Conservation (phyloP, 441 rosid genomes). For the Pelargonium fulgidum region DNA sequence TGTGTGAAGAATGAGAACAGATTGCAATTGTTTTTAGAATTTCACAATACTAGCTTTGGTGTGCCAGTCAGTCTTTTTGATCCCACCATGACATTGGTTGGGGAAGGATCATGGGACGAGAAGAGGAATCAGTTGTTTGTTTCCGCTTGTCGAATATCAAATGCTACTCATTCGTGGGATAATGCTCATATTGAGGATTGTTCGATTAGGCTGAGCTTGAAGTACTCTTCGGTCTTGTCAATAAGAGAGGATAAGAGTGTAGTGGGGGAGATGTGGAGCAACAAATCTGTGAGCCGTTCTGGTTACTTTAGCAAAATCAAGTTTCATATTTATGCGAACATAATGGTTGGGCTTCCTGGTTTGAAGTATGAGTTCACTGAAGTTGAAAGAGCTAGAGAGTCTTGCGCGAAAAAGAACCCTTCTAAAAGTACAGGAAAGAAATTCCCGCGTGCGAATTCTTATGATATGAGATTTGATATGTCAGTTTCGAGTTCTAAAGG, state of each 20-base stretch:
- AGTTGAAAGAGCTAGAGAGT: conserved; percentile 19
- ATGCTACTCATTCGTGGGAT: conserved; percentile 21
- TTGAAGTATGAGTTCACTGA: conserved; percentile 31
- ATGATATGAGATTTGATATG: conserved; percentile 25
- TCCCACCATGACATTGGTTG: conserved; percentile 26
- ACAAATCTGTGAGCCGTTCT: conserved; percentile 19
- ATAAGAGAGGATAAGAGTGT: conserved; percentile 19
- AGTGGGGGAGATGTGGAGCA: conserved; percentile 29
- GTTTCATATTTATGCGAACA: not conserved
- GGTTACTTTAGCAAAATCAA: conserved; percentile 25
- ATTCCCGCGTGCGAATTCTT: conserved; percentile 24
- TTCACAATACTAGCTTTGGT: conserved; percentile 8
- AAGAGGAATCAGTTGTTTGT: conserved; percentile 23
- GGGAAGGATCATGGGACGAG: conserved; percentile 36
- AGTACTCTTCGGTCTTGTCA: conserved; percentile 28
- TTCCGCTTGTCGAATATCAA: conserved; percentile 24
- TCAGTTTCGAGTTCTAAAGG: conserved; percentile 14
- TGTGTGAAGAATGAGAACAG: conserved; percentile 25
- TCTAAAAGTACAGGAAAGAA: not conserved
- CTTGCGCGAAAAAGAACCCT: conserved; percentile 14
- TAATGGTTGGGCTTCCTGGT: not conserved
- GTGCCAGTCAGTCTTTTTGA: conserved; percentile 12
- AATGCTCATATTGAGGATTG: conserved; percentile 33
- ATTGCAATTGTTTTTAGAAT: conserved; percentile 26
- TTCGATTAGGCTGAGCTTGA: conserved; percentile 26